Conservation (phyloP, 129 eudicot genomes). For the Centaurea solstitialis region DNA sequence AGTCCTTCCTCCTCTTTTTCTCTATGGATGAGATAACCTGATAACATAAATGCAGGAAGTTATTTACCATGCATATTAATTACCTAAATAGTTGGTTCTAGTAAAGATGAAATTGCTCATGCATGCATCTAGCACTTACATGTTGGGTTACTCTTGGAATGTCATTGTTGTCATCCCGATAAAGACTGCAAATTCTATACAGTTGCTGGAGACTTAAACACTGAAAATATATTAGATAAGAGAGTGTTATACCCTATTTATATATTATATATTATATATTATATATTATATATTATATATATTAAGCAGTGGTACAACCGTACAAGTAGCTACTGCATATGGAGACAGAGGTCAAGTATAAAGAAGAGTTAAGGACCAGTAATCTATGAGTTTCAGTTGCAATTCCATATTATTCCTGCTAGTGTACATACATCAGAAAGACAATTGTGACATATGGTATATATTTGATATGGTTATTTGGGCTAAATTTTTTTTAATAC, state of each 20-base stretch:
- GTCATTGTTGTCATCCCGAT: constrained; percentile 76
- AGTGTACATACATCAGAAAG: too few species aligned
- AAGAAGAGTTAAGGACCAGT: too few species aligned
- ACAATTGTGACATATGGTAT: not conserved
- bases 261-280: too few species aligned
- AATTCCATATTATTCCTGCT: too few species aligned
- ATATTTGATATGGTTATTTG: not conserved
- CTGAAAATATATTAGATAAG: constrained; percentile 30
- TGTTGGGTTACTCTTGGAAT: constrained; percentile 68
- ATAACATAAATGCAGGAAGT: not conserved
- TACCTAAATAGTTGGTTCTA: not conserved
- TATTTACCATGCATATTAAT: not conserved
- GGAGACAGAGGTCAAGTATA: too few species aligned
- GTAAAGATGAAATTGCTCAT: not conserved
- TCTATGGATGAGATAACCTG: constrained; percentile 76
- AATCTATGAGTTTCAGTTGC: too few species aligned
- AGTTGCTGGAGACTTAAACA: constrained; percentile 72
- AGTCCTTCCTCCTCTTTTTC: constrained; percentile 47
- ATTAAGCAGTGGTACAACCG: too few species aligned
- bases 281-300: too few species aligned
- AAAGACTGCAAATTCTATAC: constrained; percentile 72
- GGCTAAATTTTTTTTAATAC: not conserved
- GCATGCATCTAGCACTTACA: constrained; percentile 41
- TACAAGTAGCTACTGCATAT: too few species aligned
- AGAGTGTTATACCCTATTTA: not conserved